A percentile compares a stretch with the other conserved stretches of the same genome.
Evolutionary conservation across 192 early-diverging fungal species (phyloP).

Genomic region (Umbelopsis ramanniana): DNA sequence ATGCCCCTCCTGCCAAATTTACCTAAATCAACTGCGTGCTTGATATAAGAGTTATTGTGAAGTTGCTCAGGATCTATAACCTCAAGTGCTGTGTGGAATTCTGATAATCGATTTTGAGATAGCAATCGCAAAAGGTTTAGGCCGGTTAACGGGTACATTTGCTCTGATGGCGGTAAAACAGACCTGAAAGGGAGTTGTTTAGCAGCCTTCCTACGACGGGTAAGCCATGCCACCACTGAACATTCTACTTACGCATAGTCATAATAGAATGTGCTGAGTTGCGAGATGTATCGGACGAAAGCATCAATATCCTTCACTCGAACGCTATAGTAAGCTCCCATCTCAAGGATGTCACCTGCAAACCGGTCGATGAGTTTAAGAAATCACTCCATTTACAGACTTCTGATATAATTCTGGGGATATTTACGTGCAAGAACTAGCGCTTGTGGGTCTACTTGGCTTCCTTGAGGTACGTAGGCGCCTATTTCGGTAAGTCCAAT

Average conservation of each 20-base stretch:
- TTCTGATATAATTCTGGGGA: not conserved
- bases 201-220: not conserved
- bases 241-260: constrained; percentile 65
- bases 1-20: not conserved
- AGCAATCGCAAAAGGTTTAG: constrained; percentile 92
- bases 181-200: constrained; percentile 19
- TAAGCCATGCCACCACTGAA: not conserved
- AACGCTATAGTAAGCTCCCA: constrained; percentile 88
- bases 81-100: constrained; percentile 98
- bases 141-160: constrained; percentile 90
- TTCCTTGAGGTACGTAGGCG: constrained; percentile 49
- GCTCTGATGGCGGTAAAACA: constrained; percentile 70
- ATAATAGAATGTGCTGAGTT: constrained; percentile 88
- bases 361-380: not conserved
- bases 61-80: constrained; percentile 84
- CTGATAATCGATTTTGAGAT: constrained; percentile 93
- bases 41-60: constrained; percentile 80
- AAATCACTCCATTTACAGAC: not conserved
- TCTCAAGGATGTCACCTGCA: constrained; percentile 85
- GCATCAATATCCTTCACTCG: constrained; percentile 84
- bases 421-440: constrained; percentile 58
- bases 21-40: constrained; percentile 85
- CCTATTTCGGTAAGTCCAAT: constrained; percentile 55
- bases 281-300: constrained; percentile 96
- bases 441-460: constrained; percentile 43